Conservation (phyloP, 257 asterid genomes). For the Rauvolfia tetraphylla region DNA sequence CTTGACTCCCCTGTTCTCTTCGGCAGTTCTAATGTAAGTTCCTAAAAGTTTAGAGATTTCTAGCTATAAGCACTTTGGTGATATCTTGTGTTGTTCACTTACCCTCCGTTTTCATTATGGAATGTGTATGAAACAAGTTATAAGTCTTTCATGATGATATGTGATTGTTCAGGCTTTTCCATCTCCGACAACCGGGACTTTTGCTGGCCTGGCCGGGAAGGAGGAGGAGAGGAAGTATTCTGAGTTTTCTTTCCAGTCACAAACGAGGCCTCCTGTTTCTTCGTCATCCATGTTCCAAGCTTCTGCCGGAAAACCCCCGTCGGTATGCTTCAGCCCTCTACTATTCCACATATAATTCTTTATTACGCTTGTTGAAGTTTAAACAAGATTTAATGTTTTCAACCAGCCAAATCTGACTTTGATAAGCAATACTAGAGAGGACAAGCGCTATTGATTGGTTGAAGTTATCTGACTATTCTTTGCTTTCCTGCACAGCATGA, state of each 20-base stretch:
- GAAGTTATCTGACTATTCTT: neutral
- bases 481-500: slow-evolving; percentile 38
- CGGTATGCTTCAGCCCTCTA: slow-evolving; percentile 19
- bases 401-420: neutral
- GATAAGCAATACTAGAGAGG: neutral
- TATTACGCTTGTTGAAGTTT: neutral
- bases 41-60: too few species aligned
- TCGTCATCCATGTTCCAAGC: slow-evolving; percentile 37
- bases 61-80: neutral
- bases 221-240: slow-evolving; percentile 38
- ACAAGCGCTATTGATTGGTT: neutral
- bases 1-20: slow-evolving; percentile 80
- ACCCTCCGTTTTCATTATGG: neutral
- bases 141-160: neutral
- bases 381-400: neutral
- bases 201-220: slow-evolving; percentile 32
- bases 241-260: slow-evolving; percentile 56
- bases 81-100: neutral
- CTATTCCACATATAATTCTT: neutral
- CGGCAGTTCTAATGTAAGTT: slow-evolving; percentile 57
- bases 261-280: slow-evolving; percentile 36
- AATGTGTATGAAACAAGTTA: neutral
- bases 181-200: slow-evolving; percentile 62
- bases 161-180: slow-evolving; percentile 45
- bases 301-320: slow-evolving; percentile 27